Evolutionary conservation across 73 alveolate species (phyloP), one percentile per base, ranked within the genome.

Genomic region (Effrenium voratum): DNA sequence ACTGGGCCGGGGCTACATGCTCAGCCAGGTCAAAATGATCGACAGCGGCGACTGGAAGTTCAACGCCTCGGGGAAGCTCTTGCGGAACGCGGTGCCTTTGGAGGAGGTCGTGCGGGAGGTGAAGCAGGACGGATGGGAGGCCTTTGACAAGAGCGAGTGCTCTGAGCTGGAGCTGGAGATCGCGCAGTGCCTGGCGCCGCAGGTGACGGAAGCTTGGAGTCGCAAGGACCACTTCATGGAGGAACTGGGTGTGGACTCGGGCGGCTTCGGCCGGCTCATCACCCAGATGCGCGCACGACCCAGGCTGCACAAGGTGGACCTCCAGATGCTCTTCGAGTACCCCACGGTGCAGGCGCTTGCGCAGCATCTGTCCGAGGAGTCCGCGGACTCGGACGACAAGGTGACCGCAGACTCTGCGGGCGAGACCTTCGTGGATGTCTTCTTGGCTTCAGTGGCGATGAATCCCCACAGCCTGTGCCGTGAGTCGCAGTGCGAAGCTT

Each of bases 21-120:
- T n/a, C n/a, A n/a, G n/a, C n/a, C 84, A 87, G 95, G 95, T 87
- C 84, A 79, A 87, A 43, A 32, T 60, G 1, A 84, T 87, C 38
- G 95, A 87, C 45, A 28, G 28, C 38, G 95, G 63, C 38, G 95
- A 83, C 59, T 87, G 95, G 95, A 87, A 87, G 84, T 87, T 87
- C 95, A 87, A 87, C 95, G 43, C 95, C 47, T 87, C 95, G 26
- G 95, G 95, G 28, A 87, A 87, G 70, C 95, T 87, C 72, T 38
- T 87, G 83, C 82, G 95, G 30, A 87, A 87, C 68, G 83, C 57
- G 40, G 84, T 87, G n/a, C 95, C 95, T 1, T 60, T 85, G 30
- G 93, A 85, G 60, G 93, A 36, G 55, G 38, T 8, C n/a, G n/a
- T n/a, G n/a, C n/a, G n/a, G n/a, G n/a, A n/a, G n/a, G n/a, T n/a